phyloP scores from a whole-genome alignment of 306 rosid species.

The Pyrus betulifolia region DNA sequence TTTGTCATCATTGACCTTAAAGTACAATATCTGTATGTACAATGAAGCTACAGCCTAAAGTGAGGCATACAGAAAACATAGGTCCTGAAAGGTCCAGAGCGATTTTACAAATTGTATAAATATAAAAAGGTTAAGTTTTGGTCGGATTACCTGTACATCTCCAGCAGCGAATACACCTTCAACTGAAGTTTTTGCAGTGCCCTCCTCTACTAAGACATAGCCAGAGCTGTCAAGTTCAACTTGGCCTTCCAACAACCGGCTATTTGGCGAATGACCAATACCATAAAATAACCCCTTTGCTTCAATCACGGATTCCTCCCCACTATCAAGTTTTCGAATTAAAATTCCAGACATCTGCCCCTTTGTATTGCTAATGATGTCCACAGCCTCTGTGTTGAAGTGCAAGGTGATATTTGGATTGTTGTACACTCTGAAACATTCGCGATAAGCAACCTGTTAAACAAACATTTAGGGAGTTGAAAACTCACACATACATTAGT shows the following conservation, averaged over 20 bases:
- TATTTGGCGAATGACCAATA: slow-evolving; percentile 89
- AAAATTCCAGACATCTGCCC: slow-evolving; percentile 87
- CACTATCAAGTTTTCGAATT: slow-evolving; percentile 54
- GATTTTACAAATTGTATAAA: not conserved
- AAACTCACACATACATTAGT: slow-evolving; percentile 74
- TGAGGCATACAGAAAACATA: not conserved
- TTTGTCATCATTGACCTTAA: not conserved
- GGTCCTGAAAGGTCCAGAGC: too few relatives aligned
- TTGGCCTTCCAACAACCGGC: slow-evolving; percentile 76
- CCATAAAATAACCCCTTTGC: slow-evolving; percentile 93
- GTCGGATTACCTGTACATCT: slow-evolving; percentile 75
- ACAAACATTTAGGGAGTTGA: slow-evolving; percentile 94
- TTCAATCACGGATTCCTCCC: slow-evolving; percentile 69
- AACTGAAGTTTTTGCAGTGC: slow-evolving; percentile 66
- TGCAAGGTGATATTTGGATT: slow-evolving; percentile 81
- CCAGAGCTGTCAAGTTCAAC: slow-evolving; percentile 71
- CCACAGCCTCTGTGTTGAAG: slow-evolving; percentile 86
- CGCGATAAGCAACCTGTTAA: slow-evolving; percentile 99
- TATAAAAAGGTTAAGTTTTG: not conserved
- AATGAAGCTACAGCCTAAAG: not conserved
- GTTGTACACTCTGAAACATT: slow-evolving; percentile 99
- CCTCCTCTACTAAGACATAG: slow-evolving; percentile 67
- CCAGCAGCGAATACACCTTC: slow-evolving; percentile 95
- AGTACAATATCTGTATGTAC: not conserved
- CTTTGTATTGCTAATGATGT: slow-evolving; percentile 77